A percentile compares a stretch with the other conserved stretches of the same genome.
phyloP scores from a whole-genome alignment of 179 eudicot genomes.

The Camellia oleifera region DNA sequence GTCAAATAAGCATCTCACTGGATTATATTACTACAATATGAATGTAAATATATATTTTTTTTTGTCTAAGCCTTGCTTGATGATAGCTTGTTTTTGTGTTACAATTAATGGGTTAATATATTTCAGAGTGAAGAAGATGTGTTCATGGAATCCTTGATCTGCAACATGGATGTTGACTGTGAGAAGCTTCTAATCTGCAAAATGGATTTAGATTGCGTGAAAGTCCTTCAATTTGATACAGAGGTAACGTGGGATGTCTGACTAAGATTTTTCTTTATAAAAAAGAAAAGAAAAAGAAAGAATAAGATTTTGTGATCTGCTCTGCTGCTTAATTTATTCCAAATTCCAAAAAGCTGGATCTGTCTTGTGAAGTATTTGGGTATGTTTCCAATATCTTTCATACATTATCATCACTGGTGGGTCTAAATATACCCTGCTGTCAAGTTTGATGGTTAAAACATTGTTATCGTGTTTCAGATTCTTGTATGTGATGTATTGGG shows the following conservation, averaged over 20 bases:
- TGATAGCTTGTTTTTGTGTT: not conserved
- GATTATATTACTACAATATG: not conserved
- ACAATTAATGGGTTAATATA: not conserved
- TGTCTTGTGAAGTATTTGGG: constrained; percentile 5
- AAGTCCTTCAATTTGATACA: constrained; percentile 78
- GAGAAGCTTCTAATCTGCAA: constrained; percentile 90
- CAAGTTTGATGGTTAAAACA: not conserved
- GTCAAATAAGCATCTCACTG: too few species aligned
- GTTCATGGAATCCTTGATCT: constrained; percentile 88
- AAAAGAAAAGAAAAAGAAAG: too few species aligned
- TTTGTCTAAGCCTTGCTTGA: not conserved
- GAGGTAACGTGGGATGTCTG: constrained; percentile 49
- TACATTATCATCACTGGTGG: not conserved
- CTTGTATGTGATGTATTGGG: constrained; percentile 8
- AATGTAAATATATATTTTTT: not conserved
- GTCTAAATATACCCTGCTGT: not conserved
- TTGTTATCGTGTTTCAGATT: not conserved
- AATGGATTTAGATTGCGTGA: constrained; percentile 83
- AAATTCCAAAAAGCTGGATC: constrained; percentile 1
- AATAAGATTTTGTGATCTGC: not conserved
- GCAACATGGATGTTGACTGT: constrained; percentile 80
- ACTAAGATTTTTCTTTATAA: too few species aligned
- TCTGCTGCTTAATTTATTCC: constrained; percentile 4
- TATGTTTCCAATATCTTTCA: not conserved
- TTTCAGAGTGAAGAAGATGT: constrained; percentile 72